Conservation (phyloP, 352 stramenopile genomes). For the Phytopythium ostracodes region DNA sequence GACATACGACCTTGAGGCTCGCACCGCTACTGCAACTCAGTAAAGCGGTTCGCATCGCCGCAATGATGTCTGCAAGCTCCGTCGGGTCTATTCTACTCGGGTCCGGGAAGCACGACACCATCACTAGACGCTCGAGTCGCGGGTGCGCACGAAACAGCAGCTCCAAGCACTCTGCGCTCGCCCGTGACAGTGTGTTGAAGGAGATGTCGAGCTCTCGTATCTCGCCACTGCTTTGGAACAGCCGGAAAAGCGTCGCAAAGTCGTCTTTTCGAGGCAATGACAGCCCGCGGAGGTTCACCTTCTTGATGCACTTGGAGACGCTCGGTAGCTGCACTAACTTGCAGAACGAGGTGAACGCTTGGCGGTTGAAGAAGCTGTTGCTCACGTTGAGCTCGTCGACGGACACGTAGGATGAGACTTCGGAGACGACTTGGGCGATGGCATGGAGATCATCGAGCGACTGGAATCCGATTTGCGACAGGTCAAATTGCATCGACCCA, state of each 20-base stretch:
- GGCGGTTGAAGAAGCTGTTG: slow-evolving; percentile 61
- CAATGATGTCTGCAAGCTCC: slow-evolving; percentile 9
- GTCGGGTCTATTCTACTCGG: background rate
- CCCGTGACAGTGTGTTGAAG: slow-evolving; percentile 58
- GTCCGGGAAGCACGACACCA: slow-evolving; percentile 55
- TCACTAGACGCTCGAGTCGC: slow-evolving; percentile 34
- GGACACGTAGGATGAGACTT: slow-evolving; percentile 15
- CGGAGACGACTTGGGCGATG: slow-evolving; percentile 39
- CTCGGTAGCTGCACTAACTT: slow-evolving; percentile 32
- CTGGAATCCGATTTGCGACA: slow-evolving; percentile 53
- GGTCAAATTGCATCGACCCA: slow-evolving; percentile 36
- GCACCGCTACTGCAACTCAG: slow-evolving; percentile 27
- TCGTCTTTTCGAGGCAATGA: slow-evolving; percentile 43
- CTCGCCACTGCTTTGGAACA: slow-evolving; percentile 20
- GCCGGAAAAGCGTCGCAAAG: slow-evolving; percentile 34
- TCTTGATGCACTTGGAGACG: slow-evolving; percentile 29
- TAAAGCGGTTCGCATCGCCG: slow-evolving; percentile 28
- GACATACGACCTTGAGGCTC: slow-evolving; percentile 42
- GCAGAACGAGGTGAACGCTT: slow-evolving; percentile 45
- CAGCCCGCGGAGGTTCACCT: slow-evolving; percentile 39
- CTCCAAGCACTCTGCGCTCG: slow-evolving; percentile 29
- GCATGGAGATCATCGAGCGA: slow-evolving; percentile 45
- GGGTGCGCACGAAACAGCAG: slow-evolving; percentile 33
- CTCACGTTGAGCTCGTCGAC: slow-evolving; percentile 46
- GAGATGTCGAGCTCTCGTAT: slow-evolving; percentile 59